A percentile compares a stretch with the other conserved stretches of the same genome.
Conservation (phyloP, 495 filamentous ascomycete genomes). For the Aspergillus panamensis region DNA sequence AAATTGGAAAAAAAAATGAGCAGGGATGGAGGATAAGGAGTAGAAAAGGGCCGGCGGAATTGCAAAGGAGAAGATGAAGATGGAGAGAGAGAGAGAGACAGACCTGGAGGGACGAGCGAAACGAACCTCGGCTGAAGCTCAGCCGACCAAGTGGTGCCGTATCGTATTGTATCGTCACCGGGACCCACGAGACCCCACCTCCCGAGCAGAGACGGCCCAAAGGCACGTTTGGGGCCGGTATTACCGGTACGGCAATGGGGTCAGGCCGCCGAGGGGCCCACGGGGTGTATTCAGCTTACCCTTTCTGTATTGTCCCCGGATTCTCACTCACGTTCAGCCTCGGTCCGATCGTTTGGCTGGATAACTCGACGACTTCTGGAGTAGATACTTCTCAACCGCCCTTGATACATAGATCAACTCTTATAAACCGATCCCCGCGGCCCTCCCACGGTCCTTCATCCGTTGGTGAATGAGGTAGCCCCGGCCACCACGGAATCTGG, state of each 20-base stretch:
- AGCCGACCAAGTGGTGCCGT: conserved; percentile 11
- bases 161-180: conserved; percentile 16
- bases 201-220: neutral
- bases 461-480: no score
- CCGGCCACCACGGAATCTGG: no score
- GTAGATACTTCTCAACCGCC: no score
- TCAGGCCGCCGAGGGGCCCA: no score
- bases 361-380: neutral
- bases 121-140: conserved; percentile 24
- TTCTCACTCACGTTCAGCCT: conserved; percentile 7
- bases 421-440: no score
- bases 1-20: conserved; percentile 14
- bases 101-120: conserved; percentile 5
- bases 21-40: conserved; percentile 10
- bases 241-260: conserved; percentile 6
- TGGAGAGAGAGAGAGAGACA: conserved; percentile 9
- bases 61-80: conserved; percentile 11
- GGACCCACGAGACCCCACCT: neutral
- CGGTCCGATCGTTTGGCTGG: conserved; percentile 6
- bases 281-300: neutral
- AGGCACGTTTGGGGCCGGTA: neutral
- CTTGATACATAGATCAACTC: no score
- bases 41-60: conserved; percentile 20
- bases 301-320: neutral
- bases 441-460: no score